A percentile compares a stretch with the other conserved stretches of the same genome.
Evolutionary conservation across 306 rosid species (phyloP).

Genomic region (Vigna hirtella): DNA sequence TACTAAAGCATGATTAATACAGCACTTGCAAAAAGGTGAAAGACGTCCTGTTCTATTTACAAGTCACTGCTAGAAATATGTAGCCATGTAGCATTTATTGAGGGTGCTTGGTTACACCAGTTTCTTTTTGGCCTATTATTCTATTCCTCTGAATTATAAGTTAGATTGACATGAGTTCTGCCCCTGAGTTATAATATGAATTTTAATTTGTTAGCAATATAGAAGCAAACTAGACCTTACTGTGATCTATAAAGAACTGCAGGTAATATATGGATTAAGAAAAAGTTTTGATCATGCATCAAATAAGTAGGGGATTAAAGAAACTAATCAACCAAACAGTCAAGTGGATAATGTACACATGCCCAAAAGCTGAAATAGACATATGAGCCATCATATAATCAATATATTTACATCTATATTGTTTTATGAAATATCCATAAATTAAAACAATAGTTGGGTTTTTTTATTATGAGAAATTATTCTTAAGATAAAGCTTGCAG

Average conservation of each 20-base stretch:
- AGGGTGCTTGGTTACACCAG: slow-evolving; percentile 3
- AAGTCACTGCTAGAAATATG: slow-evolving; percentile 15
- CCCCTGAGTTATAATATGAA: slow-evolving; percentile 4
- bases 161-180: slow-evolving; percentile 19
- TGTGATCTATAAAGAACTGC: background rate
- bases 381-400: background rate
- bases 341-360: background rate
- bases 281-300: background rate
- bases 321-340: background rate
- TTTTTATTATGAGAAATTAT: background rate
- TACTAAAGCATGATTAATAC: slow-evolving; percentile 12
- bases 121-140: slow-evolving; percentile 9
- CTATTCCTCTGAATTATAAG: slow-evolving; percentile 9
- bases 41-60: slow-evolving; percentile 27
- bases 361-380: background rate
- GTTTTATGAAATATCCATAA: background rate
- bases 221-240: slow-evolving; percentile 15
- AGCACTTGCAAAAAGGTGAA: slow-evolving; percentile 17
- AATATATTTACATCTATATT: background rate
- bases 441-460: background rate
- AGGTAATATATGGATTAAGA: background rate
- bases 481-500: background rate
- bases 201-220: background rate
- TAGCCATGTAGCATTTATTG: slow-evolving; percentile 15
- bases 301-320: background rate